Evolutionary conservation across 371 early-diverging fungal genomes (phyloP), one percentile per base, ranked within the genome.

Genomic region (Mortierella sp.): DNA sequence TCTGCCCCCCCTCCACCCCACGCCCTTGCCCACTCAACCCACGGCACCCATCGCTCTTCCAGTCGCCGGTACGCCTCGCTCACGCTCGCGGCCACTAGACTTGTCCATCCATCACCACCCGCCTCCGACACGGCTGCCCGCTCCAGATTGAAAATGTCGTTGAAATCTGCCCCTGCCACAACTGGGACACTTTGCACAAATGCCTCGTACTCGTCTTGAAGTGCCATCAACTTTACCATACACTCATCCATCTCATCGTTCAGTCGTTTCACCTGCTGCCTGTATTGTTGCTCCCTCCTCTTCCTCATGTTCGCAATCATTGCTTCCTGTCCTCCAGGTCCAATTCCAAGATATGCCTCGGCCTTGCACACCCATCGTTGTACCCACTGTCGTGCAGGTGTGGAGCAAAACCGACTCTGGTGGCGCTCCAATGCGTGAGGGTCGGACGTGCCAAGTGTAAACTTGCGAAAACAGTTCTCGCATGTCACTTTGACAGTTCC

Each of bases 391-490:
- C 43, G 60, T 7, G 3, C 0, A 0, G 9, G n/a, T 1, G 60
- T 52, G 4, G 24, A 44, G 22, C 60, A 60, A 21, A 1, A 40
- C 17, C 27, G 41, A n/a, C 14, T 10, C 43, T 58, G 59, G 41
- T 60, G 52, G 21, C 52, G 45, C 8, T 51, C 60, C 16, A 58
- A 27, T 2, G 37, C 12, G 25, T 39, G n/a, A 25, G 21, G 41
- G 19, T 51, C 14, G 4, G 48, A 17, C 12, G 28, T 5, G 4
- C 37, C 41, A 3, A 59, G 3, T 24, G 17, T 5, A 16, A 50
- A 59, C 50, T 41, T 37, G 14, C 43, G 29, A n/a, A 24, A 19
- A 49, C 59, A 58, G 43, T 5, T 28, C 40, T 49, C 59, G 7
- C 59, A 58, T 10, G 59, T 58, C 17, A 58, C 49, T 17, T 5